Evolutionary conservation across 495 filamentous ascomycete genomes (phyloP).

Genomic region (Hyaloscypha hepaticicola): DNA sequence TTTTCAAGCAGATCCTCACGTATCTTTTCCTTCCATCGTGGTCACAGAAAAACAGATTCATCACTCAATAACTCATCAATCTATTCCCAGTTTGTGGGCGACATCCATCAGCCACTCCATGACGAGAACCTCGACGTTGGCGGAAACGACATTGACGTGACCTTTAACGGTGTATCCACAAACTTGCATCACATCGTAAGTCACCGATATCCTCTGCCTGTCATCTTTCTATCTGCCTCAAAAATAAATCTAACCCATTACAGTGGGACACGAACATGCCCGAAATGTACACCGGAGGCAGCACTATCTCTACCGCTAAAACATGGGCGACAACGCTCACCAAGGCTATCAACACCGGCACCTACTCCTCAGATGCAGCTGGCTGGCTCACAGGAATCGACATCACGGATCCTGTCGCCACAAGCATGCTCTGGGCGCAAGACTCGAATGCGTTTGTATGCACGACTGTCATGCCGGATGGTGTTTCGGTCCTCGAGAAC

Average conservation of each 20-base stretch:
- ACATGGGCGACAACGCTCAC: conserved; percentile 37
- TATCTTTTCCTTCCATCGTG: conserved; percentile 24
- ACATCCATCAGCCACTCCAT: conserved; percentile 64
- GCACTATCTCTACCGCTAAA: conserved; percentile 36
- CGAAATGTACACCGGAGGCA: conserved; percentile 39
- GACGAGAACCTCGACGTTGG: conserved; percentile 56
- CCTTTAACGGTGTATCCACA: conserved; percentile 50
- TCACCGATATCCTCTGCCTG: conserved; percentile 2
- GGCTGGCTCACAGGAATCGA: conserved; percentile 50
- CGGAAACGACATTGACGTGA: conserved; percentile 58
- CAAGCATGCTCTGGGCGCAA: conserved; percentile 52
- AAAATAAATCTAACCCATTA: conserved; percentile 1
- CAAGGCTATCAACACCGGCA: conserved; percentile 46
- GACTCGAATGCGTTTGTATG: conserved; percentile 61
- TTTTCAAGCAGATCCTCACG: conserved; percentile 11
- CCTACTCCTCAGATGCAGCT: conserved; percentile 43
- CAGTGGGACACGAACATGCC: conserved; percentile 53
- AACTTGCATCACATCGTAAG: conserved; percentile 53
- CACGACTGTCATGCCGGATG: conserved; percentile 49
- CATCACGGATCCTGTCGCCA: conserved; percentile 35
- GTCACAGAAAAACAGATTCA: background rate
- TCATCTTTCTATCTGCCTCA: background rate
- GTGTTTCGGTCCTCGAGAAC: conserved; percentile 47
- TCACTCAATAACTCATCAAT: conserved; percentile 4
- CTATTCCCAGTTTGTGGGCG: conserved; percentile 50